Percentiles rank a stretch among this genome's conserved stretches.
Conservation (phyloP, 2,329 filamentous ascomycete species). For the Botrytis paeoniae region DNA sequence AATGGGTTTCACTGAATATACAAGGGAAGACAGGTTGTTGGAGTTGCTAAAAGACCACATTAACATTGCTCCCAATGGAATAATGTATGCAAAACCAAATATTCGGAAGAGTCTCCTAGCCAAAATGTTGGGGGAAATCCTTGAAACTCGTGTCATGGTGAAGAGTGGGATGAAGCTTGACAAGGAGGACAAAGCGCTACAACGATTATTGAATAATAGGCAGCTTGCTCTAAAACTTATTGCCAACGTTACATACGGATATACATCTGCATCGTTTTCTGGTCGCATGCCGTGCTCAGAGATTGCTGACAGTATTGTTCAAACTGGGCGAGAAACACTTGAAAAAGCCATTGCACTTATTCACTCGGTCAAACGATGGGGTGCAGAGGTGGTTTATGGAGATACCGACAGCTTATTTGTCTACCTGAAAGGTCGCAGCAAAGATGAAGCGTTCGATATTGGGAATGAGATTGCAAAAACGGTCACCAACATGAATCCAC, state of each 20-base stretch:
- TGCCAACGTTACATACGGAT: slow-evolving; percentile 98
- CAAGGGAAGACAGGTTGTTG: slow-evolving; percentile 70
- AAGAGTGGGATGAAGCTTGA: slow-evolving; percentile 95
- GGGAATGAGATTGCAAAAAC: slow-evolving; percentile 87
- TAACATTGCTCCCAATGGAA: slow-evolving; percentile 92
- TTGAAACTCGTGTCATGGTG: slow-evolving; percentile 96
- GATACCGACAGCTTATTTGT: slow-evolving; percentile 96
- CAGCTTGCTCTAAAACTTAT: slow-evolving; percentile 93
- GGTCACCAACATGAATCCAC: slow-evolving; percentile 85
- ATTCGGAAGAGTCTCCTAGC: slow-evolving; percentile 88
- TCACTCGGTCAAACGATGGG: slow-evolving; percentile 83
- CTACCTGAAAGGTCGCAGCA: slow-evolving; percentile 80
- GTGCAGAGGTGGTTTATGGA: slow-evolving; percentile 94
- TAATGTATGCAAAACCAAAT: slow-evolving; percentile 86
- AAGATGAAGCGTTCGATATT: slow-evolving; percentile 85
- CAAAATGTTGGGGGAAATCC: slow-evolving; percentile 93
- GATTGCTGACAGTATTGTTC: slow-evolving; percentile 96
- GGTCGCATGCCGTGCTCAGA: slow-evolving; percentile 97
- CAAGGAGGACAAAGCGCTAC: slow-evolving; percentile 80
- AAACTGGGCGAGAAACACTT: slow-evolving; percentile 89
- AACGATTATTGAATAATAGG: slow-evolving; percentile 86
- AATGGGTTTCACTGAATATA: slow-evolving; percentile 90
- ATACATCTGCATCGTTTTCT: slow-evolving; percentile 94
- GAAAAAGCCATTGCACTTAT: slow-evolving; percentile 92
- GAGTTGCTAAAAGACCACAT: slow-evolving; percentile 78